phyloP scores from a whole-genome alignment of 495 filamentous ascomycete species.

The Friedmanniomyces endolithicus region DNA sequence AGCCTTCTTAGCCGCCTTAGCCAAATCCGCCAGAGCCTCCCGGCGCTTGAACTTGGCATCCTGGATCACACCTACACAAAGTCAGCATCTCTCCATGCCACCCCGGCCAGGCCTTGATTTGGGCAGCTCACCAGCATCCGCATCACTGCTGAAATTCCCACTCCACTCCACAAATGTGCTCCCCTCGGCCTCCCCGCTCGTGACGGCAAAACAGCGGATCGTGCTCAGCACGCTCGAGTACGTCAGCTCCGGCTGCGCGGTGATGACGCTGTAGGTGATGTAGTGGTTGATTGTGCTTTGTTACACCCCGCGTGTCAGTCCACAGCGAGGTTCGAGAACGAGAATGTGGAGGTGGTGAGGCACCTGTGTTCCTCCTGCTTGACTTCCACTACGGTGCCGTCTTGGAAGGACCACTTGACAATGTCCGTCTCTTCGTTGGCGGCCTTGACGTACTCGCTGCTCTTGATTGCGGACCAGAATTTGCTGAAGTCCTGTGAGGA shows the following conservation, averaged over 20 bases:
- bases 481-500: constrained; percentile 42
- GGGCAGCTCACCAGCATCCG: constrained; percentile 46
- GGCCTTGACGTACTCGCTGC: constrained; percentile 46
- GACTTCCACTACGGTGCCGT: constrained; percentile 50
- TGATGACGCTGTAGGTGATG: constrained; percentile 58
- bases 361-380: constrained; percentile 53
- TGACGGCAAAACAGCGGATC: constrained; percentile 47
- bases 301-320: too few relatives aligned
- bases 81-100: constrained; percentile 11
- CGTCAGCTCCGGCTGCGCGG: constrained; percentile 42
- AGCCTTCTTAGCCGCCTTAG: constrained; percentile 37
- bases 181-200: constrained; percentile 45
- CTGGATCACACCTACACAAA: constrained; percentile 46
- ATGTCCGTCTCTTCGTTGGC: constrained; percentile 48
- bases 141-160: constrained; percentile 54
- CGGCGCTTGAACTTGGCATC: constrained; percentile 62
- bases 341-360: not conserved
- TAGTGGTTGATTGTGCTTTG: constrained; percentile 56
- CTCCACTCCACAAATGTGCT: constrained; percentile 52
- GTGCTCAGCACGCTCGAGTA: constrained; percentile 53
- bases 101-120: not conserved
- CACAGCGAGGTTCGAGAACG: too few relatives aligned
- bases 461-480: constrained; percentile 47
- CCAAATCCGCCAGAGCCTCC: constrained; percentile 52
- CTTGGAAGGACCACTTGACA: constrained; percentile 51